Percentiles rank a stretch among this genome's conserved stretches.
Conservation (phyloP, 805 yeast species). For the Saccharomyces cerevisiae region DNA sequence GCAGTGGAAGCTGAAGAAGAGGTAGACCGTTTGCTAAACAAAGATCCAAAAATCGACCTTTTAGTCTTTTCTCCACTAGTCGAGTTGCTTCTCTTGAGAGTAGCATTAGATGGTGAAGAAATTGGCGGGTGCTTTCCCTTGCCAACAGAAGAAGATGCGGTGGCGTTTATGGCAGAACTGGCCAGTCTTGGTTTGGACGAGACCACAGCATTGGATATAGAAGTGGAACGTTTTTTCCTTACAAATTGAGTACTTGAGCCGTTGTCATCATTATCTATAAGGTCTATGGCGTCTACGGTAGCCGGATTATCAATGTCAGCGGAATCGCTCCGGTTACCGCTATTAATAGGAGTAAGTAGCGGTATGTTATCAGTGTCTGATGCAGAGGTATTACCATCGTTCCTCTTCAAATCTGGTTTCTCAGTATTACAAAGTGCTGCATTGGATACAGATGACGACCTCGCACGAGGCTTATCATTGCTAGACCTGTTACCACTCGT, state of each 20-base stretch:
- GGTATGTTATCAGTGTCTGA: neutral
- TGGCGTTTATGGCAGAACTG: neutral
- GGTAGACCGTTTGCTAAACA: conserved; percentile 18
- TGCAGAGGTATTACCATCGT: neutral
- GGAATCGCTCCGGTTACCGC: neutral
- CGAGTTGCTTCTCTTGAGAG: conserved; percentile 14
- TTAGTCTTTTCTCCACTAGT: conserved; percentile 15
- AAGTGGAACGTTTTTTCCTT: neutral
- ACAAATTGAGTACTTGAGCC: no score
- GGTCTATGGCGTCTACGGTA: neutral
- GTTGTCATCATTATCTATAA: neutral
- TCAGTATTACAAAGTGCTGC: conserved; percentile 8
- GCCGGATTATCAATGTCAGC: neutral
- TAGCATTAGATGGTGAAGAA: conserved; percentile 4
- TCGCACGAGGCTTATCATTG: conserved; percentile 8
- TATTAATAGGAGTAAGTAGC: neutral
- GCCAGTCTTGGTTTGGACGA: neutral
- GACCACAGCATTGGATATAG: conserved; percentile 3
- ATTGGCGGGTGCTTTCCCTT: conserved; percentile 1
- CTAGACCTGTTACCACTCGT: neutral
- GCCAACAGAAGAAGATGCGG: neutral
- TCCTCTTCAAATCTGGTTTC: neutral
- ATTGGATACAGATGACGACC: conserved; percentile 17
- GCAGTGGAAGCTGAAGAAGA: neutral
- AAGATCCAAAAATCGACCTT: conserved; percentile 22